These are phyloP conservation scores for Didymella exigua DNA, from an alignment of 2,329 filamentous ascomycete genomes.

Conservation along the genomic window DNA sequence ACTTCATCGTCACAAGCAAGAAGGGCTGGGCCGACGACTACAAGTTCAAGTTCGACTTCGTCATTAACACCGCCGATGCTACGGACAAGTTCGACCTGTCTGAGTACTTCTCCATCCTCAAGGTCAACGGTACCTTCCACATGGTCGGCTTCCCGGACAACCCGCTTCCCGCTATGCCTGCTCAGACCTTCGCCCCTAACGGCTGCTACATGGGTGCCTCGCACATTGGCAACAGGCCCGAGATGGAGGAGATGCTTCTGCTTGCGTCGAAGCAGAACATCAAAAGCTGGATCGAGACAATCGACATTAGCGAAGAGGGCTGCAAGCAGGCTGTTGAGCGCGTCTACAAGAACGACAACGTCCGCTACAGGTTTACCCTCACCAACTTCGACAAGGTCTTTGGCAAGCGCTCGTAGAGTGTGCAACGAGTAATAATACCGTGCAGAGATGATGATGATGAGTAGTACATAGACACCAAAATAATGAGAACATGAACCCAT, in stretches of 20 bases:
- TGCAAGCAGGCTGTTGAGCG: slow-evolving; percentile 72
- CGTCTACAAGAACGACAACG: slow-evolving; percentile 70
- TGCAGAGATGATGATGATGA: not conserved
- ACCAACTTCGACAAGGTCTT: slow-evolving; percentile 72
- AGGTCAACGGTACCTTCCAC: slow-evolving; percentile 81
- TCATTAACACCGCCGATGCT: slow-evolving; percentile 75
- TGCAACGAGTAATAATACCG: slow-evolving; percentile 5
- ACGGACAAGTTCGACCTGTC: slow-evolving; percentile 71
- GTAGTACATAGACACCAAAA: slow-evolving; percentile 16
- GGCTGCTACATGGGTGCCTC: slow-evolving; percentile 63
- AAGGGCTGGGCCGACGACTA: slow-evolving; percentile 64
- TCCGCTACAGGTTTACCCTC: slow-evolving; percentile 74
- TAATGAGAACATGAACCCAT: slow-evolving; percentile 14
- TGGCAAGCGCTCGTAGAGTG: slow-evolving; percentile 52
- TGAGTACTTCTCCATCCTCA: slow-evolving; percentile 77
- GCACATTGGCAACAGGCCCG: slow-evolving; percentile 57
- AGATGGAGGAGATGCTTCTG: slow-evolving; percentile 59
- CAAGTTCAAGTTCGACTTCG: slow-evolving; percentile 71
- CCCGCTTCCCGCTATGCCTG: slow-evolving; percentile 71
- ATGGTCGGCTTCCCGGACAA: slow-evolving; percentile 81
- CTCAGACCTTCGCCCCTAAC: slow-evolving; percentile 76
- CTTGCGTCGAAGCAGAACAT: slow-evolving; percentile 58
- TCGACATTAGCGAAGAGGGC: slow-evolving; percentile 73
- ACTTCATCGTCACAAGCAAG: slow-evolving; percentile 64
- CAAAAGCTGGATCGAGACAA: slow-evolving; percentile 64